Conservation (phyloP, 2,329 filamentous ascomycete species). For the Sphaerulina vaccinii region DNA sequence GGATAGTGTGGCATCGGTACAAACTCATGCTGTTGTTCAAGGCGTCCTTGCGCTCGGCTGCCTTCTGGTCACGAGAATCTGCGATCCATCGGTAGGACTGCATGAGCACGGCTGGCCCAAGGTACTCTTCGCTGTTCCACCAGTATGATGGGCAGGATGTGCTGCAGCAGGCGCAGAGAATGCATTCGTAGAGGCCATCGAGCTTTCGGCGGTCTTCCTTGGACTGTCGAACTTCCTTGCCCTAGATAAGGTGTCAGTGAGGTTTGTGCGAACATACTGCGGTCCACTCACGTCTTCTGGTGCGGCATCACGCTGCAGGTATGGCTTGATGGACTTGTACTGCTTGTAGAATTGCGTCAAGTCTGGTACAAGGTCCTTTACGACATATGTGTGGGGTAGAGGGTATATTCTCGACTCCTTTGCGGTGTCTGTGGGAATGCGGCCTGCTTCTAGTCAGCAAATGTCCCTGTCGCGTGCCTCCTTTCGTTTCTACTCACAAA, state of each 20-base stretch:
- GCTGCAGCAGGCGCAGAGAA: constrained; percentile 98
- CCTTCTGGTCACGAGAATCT: constrained; percentile 91
- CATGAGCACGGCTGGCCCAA: constrained; percentile 91
- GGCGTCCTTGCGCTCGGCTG: constrained; percentile 79
- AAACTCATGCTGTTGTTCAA: constrained; percentile 98
- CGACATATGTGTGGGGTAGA: constrained; percentile 95
- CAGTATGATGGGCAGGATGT: constrained; percentile 99
- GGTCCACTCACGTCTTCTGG: constrained; percentile 69
- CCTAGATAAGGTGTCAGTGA: constrained; percentile 52
- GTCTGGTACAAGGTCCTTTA: constrained; percentile 98
- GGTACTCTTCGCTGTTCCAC: constrained; percentile 99
- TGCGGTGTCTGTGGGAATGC: constrained; percentile 79
- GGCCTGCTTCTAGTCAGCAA: constrained; percentile 59
- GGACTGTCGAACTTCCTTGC: constrained; percentile 86
- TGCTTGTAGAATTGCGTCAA: constrained; percentile 99
- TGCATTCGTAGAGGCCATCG: constrained; percentile 97
- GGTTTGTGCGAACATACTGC: not conserved
- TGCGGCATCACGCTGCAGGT: constrained; percentile 86
- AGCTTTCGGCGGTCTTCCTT: constrained; percentile 94
- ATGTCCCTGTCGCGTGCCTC: constrained; percentile 2
- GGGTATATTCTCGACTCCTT: constrained; percentile 94
- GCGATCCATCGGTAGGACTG: constrained; percentile 98
- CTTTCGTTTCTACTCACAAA: constrained; percentile 67
- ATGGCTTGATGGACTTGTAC: constrained; percentile 99
- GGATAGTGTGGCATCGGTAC: constrained; percentile 98